Base-by-base conservation (phyloP, 108 stramenopile species). In the Cylindrotheca fusiformis region DNA sequence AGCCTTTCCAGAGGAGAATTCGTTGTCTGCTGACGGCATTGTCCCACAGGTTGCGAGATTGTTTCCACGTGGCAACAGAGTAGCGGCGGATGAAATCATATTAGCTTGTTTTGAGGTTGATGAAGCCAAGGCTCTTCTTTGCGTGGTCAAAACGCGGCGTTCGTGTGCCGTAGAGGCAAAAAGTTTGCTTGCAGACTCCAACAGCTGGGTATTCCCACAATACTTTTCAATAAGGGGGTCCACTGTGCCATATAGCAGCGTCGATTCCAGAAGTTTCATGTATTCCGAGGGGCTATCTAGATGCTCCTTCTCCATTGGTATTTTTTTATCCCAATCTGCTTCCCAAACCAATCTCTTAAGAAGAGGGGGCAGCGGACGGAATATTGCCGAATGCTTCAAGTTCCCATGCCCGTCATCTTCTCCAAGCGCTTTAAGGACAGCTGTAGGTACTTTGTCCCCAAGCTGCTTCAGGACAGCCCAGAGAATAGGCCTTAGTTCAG, bases 301-400 rank as follows among this genome's bases (percentile, higher is more conserved):
- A 48, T 51, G 60, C 6, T 74, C 76, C 26, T 53, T 65, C 23
- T 56, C 57, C 20, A 60, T 21, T 18, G 81, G 66, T 25, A 76
- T 56, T 69, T 80, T 69, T 27, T 71, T 67, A 56, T 86, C 84
- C 87, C 87, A 90, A 69, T 94, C 89, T 3, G 88, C 87, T 67
- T 94, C 93, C 86, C 86, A 94, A 1, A 88, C 83, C 63, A 94
- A 60, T 22, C 86, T 71, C 24, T 85, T 85, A 48, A 94, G 44
- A 32, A 84, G 75, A 20, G 78, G 76, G 2, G 85, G 79, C 25
- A 94, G 69, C 22, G 84, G 86, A 52, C 71, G 54, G 53, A 90
- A 81, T 10, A 94, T 74, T 41, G 87, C 93, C 21, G 75, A 72
- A 71, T 94, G 72, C 48, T 84, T 87, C 48, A 87, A 55, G 30